Base-by-base conservation (phyloP, 2,329 filamentous ascomycete genomes). In the Botrytis medusae region DNA sequence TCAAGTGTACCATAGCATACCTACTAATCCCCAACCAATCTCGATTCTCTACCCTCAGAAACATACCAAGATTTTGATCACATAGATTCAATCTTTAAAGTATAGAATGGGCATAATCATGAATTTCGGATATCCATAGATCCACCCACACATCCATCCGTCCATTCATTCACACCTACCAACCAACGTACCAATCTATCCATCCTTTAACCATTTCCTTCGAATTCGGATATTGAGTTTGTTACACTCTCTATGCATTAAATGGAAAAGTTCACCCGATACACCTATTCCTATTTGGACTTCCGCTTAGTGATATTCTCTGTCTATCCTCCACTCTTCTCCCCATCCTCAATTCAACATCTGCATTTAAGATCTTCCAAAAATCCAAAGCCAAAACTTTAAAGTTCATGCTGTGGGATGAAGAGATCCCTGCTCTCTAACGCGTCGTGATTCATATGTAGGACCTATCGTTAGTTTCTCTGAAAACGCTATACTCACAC, bases 381-480 rank as follows among this genome's bases (percentile, higher is more conserved):
- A 42, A 46, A 2, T 60, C n/a, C 59, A 46, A 60, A 60, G 14
- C 20, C 7, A 3, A 22, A 59, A 29, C n/a, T 46, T 46, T n/a
- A 40, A 44, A 60, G 18, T 69, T 46, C 67, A 69, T 32, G 40
- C 37, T 57, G 16, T 29, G 32, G 60, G 18, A 42, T 29, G 18
- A n/a, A 59, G 29, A 62, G 25, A 48, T 44, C 68, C 69, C 51
- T 71, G 42, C 69, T 48, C 29, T 62, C 29, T 34, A 59, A 62
- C 16, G 22, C 51, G 8, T 25, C n/a, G n/a, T 57, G 51, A 57
- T 57, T 57, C 51, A 57, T 48, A 32, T 29, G 25, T 6, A 48
- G 16, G 25, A 34, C 46, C n/a, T 10, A 40, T 60, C 57, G 29
- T 70, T 71, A 25, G 16, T 32, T 48, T 63, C 32, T 44, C 44